Percentiles rank a stretch among this genome's conserved stretches.
These are phyloP conservation scores for Pseudogymnoascus sp. DNA, from an alignment of 2,329 filamentous ascomycete species.

Conservation along the genomic window DNA sequence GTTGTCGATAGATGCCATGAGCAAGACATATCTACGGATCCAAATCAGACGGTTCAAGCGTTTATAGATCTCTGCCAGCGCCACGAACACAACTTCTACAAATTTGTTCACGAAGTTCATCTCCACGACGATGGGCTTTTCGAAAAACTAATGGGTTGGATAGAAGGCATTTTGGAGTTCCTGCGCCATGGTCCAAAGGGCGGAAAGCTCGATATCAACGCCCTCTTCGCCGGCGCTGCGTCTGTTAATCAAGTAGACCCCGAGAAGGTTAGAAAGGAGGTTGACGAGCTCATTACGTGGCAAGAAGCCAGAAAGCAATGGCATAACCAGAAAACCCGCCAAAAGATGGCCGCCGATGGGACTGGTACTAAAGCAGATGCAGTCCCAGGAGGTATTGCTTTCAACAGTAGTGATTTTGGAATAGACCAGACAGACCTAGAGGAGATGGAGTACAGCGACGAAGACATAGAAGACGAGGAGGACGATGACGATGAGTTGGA, in stretches of 20 bases:
- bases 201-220: slow-evolving; percentile 89
- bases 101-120: slow-evolving; percentile 97
- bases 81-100: slow-evolving; percentile 96
- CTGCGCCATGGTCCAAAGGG: slow-evolving; percentile 77
- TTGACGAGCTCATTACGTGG: slow-evolving; percentile 82
- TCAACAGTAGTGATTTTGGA: slow-evolving; percentile 81
- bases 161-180: slow-evolving; percentile 92
- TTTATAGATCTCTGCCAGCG: slow-evolving; percentile 95
- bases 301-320: slow-evolving; percentile 94
- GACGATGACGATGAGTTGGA: slow-evolving; percentile 72
- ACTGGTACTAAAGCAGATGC: slow-evolving; percentile 31
- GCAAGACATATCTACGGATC: slow-evolving; percentile 83
- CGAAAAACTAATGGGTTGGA: slow-evolving; percentile 92
- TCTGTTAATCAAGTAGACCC: slow-evolving; percentile 61
- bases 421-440: slow-evolving; percentile 78
- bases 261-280: slow-evolving; percentile 65
- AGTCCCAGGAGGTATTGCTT: slow-evolving; percentile 46
- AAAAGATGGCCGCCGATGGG: slow-evolving; percentile 94
- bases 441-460: slow-evolving; percentile 74
- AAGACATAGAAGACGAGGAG: slow-evolving; percentile 57
- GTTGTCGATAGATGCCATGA: slow-evolving; percentile 58
- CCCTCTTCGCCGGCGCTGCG: slow-evolving; percentile 74
- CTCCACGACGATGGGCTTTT: slow-evolving; percentile 95
- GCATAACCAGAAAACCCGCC: slow-evolving; percentile 94
- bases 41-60: slow-evolving; percentile 94